Conservation (phyloP, 371 early-diverging fungal genomes). For the Lichtheimia ramosa region DNA sequence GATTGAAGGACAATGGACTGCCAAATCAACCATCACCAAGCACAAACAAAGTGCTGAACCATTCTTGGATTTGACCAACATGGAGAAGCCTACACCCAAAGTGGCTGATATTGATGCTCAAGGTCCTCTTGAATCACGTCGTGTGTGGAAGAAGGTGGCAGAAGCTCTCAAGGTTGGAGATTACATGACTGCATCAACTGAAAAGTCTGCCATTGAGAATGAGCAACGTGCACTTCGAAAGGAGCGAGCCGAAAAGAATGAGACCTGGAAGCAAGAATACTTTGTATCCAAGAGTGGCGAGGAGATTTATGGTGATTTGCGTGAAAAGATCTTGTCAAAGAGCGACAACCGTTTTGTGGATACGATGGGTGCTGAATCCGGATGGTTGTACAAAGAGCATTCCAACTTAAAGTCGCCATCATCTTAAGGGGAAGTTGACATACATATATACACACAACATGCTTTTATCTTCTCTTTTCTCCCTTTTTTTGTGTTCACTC, state of each 20-base stretch:
- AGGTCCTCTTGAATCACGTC: constrained; percentile 67
- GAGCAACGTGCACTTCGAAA: constrained; percentile 70
- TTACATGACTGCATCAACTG: constrained; percentile 66
- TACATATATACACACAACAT: neutral
- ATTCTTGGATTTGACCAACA: constrained; percentile 54
- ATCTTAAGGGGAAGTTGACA: neutral
- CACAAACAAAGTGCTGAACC: constrained; percentile 39
- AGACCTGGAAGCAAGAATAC: constrained; percentile 58
- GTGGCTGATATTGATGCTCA: constrained; percentile 62
- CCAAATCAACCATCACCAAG: constrained; percentile 54
- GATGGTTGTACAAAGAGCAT: constrained; percentile 35
- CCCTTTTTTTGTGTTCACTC: no score
- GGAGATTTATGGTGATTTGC: constrained; percentile 40
- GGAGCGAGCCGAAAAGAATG: constrained; percentile 57
- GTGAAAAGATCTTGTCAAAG: constrained; percentile 39
- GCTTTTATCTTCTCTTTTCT: no score
- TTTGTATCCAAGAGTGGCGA: constrained; percentile 54
- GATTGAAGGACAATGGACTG: constrained; percentile 70
- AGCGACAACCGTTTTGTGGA: constrained; percentile 49
- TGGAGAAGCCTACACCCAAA: constrained; percentile 40
- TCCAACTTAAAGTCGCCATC: constrained; percentile 5
- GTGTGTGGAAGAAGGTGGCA: constrained; percentile 73
- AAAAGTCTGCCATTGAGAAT: constrained; percentile 76
- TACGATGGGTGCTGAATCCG: constrained; percentile 44
- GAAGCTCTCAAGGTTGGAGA: constrained; percentile 67